Conservation (phyloP, 1,284 basidiomycete genomes). For the Coniferiporia weirii region DNA sequence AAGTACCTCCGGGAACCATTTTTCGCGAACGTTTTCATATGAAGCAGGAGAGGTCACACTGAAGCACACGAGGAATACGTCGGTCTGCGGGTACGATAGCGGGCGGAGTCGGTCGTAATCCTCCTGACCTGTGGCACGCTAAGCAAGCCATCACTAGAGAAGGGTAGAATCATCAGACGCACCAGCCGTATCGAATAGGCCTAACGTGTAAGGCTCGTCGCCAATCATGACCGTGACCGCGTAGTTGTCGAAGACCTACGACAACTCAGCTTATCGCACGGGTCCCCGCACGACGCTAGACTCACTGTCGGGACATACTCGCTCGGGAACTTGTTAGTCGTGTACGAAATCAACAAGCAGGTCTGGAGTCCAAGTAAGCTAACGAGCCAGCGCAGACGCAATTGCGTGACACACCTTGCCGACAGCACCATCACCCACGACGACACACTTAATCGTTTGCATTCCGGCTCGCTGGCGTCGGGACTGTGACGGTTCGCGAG, state of each 20-base stretch:
- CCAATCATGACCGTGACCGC: slow-evolving; percentile 99
- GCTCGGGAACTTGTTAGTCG: slow-evolving; percentile 97
- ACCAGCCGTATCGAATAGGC: slow-evolving; percentile 98
- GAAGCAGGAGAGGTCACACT: slow-evolving; percentile 97
- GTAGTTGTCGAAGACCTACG: slow-evolving; percentile 93
- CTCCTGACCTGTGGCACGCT: slow-evolving; percentile 75
- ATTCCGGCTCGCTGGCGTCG: slow-evolving; percentile 36
- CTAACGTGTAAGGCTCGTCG: slow-evolving; percentile 97
- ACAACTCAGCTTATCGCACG: slow-evolving; percentile 14
- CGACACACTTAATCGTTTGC: slow-evolving; percentile 98
- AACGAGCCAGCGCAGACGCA: not conserved
- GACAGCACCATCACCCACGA: slow-evolving; percentile 99
- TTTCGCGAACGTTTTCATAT: slow-evolving; percentile 99
- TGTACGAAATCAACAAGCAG: slow-evolving; percentile 98
- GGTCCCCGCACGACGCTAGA: slow-evolving; percentile 28
- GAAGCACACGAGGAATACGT: slow-evolving; percentile 99
- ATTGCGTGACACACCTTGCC: slow-evolving; percentile 75
- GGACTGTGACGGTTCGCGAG: not conserved
- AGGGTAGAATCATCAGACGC: slow-evolving; percentile 23
- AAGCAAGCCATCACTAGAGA: not conserved
- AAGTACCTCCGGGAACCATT: slow-evolving; percentile 99
- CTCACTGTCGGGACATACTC: slow-evolving; percentile 98
- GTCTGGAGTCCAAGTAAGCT: slow-evolving; percentile 51
- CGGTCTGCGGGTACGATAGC: slow-evolving; percentile 98
- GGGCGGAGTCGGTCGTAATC: slow-evolving; percentile 99